Conservation (phyloP, 2,329 filamentous ascomycete genomes). For the Aspergillus candidus region DNA sequence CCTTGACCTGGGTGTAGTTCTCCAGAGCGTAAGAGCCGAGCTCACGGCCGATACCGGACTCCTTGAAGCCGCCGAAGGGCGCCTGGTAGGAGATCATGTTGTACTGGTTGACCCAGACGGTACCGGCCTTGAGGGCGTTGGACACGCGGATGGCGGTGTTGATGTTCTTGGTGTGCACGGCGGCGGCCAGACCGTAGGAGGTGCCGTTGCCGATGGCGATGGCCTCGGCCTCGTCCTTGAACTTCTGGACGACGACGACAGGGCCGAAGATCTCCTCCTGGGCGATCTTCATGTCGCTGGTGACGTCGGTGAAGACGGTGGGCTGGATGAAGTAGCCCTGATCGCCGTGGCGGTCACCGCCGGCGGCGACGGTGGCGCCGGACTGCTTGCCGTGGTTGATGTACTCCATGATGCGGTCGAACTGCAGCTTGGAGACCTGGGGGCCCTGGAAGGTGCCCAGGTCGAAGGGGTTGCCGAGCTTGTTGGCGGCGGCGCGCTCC, state of each 20-base stretch:
- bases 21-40: conserved; percentile 45
- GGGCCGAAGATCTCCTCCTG: conserved; percentile 77
- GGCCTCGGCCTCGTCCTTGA: conserved; percentile 66
- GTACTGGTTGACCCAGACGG: conserved; percentile 63
- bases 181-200: conserved; percentile 69
- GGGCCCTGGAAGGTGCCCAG: conserved; percentile 77
- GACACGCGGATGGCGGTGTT: conserved; percentile 74
- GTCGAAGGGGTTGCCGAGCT: conserved; percentile 74
- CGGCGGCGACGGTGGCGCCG: conserved; percentile 59
- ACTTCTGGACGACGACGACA: conserved; percentile 67
- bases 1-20: conserved; percentile 47
- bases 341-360: conserved; percentile 63
- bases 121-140: conserved; percentile 63
- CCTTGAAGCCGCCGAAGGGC: conserved; percentile 42
- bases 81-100: conserved; percentile 56
- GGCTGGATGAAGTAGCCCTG: conserved; percentile 87
- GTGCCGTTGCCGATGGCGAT: conserved; percentile 65
- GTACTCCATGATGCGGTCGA: conserved; percentile 72
- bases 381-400: conserved; percentile 60
- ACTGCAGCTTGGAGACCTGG: conserved; percentile 75
- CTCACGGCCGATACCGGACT: conserved; percentile 41
- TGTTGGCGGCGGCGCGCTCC: conserved; percentile 64
- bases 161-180: conserved; percentile 68
- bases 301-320: conserved; percentile 72
- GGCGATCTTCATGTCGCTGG: conserved; percentile 63